Conservation (phyloP, 345 rosid genomes). For the Heritiera littoralis region DNA sequence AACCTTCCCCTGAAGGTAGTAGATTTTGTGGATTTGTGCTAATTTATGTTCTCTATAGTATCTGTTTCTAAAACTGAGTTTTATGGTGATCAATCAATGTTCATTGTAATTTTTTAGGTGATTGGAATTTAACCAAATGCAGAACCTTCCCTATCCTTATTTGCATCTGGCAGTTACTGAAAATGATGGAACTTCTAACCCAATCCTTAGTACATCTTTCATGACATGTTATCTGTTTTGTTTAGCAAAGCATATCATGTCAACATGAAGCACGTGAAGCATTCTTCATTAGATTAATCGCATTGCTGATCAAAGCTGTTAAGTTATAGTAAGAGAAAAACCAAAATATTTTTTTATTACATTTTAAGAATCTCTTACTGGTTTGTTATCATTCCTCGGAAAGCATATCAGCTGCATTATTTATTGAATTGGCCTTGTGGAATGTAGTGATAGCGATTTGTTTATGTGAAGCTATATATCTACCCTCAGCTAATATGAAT, state of each 20-base stretch:
- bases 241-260: neutral
- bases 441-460: conserved; percentile 20
- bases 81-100: conserved; percentile 23
- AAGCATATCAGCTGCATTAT: neutral
- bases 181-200: neutral
- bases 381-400: neutral
- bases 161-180: conserved; percentile 21
- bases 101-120: conserved; percentile 52
- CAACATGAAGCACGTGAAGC: neutral
- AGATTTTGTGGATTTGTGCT: conserved; percentile 45
- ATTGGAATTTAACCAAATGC: conserved; percentile 26
- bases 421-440: conserved; percentile 8
- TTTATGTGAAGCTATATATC: neutral
- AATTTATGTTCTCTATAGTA: conserved; percentile 32
- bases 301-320: neutral
- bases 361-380: neutral
- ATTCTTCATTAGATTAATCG: neutral
- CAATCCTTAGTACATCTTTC: neutral
- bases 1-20: conserved; percentile 48
- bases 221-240: neutral
- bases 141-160: conserved; percentile 27
- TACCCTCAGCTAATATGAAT: neutral
- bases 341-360: neutral
- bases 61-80: conserved; percentile 31
- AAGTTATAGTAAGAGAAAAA: neutral